Evolutionary conservation across 768 basidiomycete species (phyloP).

Genomic region (Cystobasidium tubakii): DNA sequence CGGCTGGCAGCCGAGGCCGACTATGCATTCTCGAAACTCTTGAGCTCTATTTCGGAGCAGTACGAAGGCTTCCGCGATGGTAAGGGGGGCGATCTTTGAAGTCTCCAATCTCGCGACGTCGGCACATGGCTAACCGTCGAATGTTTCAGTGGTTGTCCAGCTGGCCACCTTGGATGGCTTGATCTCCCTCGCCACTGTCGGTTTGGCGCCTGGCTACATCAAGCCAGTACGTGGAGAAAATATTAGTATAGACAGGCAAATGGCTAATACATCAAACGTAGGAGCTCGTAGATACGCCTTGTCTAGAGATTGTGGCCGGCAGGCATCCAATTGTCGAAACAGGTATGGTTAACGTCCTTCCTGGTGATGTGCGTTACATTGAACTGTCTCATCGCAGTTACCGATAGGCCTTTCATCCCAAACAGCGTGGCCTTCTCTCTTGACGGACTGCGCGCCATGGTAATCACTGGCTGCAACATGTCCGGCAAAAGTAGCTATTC

Average conservation of each 20-base stretch:
- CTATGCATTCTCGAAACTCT: background rate
- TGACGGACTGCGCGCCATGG: slow-evolving; percentile 47
- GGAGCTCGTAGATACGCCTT: slow-evolving; percentile 60
- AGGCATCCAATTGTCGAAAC: slow-evolving; percentile 87
- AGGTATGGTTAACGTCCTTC: background rate
- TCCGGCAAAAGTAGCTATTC: slow-evolving; percentile 44
- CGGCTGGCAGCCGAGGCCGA: slow-evolving; percentile 57
- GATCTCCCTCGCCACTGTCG: slow-evolving; percentile 72
- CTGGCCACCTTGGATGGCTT: slow-evolving; percentile 76
- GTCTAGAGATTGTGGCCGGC: slow-evolving; percentile 72
- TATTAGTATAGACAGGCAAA: background rate
- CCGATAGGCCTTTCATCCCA: slow-evolving; percentile 75
- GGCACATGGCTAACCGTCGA: background rate
- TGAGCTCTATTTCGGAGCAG: background rate
- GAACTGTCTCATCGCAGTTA: slow-evolving; percentile 51
- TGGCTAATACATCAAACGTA: slow-evolving; percentile 51
- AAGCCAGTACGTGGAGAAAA: slow-evolving; percentile 31
- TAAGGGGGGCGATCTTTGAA: background rate
- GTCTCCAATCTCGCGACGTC: background rate
- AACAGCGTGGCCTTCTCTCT: slow-evolving; percentile 68
- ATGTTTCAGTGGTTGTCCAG: slow-evolving; percentile 64
- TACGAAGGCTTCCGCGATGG: slow-evolving; percentile 33
- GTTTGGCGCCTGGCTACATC: slow-evolving; percentile 61
- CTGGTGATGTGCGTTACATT: background rate
- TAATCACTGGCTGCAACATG: slow-evolving; percentile 54